Percentiles rank a stretch among this genome's conserved stretches.
Evolutionary conservation across 2,329 filamentous ascomycete genomes (phyloP).

Genomic region (Fusarium piperis): DNA sequence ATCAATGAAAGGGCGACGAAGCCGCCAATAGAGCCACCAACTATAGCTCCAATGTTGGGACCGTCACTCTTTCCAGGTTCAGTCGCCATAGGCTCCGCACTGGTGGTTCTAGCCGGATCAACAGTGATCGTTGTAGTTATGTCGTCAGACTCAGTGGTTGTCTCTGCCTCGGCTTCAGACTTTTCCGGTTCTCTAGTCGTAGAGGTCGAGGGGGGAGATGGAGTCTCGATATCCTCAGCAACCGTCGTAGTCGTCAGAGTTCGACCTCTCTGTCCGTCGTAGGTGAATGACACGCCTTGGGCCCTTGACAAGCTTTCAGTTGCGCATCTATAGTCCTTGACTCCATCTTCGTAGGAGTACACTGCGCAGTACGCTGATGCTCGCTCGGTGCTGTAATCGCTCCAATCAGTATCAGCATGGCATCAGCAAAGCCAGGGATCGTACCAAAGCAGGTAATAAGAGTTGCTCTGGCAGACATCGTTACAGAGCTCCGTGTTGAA

Average conservation of each 20-base stretch:
- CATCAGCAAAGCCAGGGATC: neutral
- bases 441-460: slow-evolving; percentile 27
- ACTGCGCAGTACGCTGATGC: slow-evolving; percentile 23
- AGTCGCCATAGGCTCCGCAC: neutral
- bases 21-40: slow-evolving; percentile 20
- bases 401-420: neutral
- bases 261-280: slow-evolving; percentile 3
- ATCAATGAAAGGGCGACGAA: slow-evolving; percentile 6
- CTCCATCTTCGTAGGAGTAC: slow-evolving; percentile 12
- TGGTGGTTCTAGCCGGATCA: neutral
- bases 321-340: slow-evolving; percentile 21
- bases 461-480: slow-evolving; percentile 28
- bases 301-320: neutral
- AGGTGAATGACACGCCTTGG: slow-evolving; percentile 18
- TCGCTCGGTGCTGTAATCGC: slow-evolving; percentile 2
- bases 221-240: neutral
- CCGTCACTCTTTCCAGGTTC: neutral
- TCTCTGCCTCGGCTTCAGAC: neutral
- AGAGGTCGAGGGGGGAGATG: neutral
- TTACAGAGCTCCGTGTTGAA: slow-evolving; percentile 6
- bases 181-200: neutral
- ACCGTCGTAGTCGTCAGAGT: neutral
- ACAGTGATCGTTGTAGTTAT: neutral
- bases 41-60: slow-evolving; percentile 20
- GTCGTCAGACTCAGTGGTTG: neutral